Evolutionary conservation across 192 early-diverging fungal genomes (phyloP).

Genomic region (Ambispora gerdemannii): DNA sequence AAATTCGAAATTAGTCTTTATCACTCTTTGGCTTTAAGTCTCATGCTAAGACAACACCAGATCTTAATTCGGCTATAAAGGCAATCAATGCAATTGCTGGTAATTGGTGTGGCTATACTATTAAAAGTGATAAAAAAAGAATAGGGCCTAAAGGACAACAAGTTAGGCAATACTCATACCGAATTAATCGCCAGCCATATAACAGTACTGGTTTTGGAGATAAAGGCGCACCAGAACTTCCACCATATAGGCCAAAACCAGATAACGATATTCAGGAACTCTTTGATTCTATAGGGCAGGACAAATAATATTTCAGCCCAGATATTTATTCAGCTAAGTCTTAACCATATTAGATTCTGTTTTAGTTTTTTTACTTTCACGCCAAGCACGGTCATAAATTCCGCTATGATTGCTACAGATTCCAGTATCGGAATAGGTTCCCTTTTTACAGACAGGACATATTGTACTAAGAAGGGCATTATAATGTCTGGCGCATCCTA

Average conservation of each 20-base stretch:
- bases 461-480: too few species aligned
- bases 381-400: too few species aligned
- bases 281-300: neutral
- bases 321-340: constrained; percentile 6
- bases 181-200: neutral
- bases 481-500: neutral
- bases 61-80: constrained; percentile 3
- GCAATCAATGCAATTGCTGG: constrained; percentile 4
- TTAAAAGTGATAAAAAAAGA: neutral
- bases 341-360: neutral
- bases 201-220: neutral
- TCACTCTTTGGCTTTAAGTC: constrained; percentile 14
- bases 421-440: too few species aligned
- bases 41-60: neutral
- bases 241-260: neutral
- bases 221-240: neutral
- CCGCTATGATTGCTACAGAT: too few species aligned
- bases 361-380: too few species aligned
- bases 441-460: too few species aligned
- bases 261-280: neutral
- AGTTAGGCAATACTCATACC: neutral
- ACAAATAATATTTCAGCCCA: neutral
- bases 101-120: constrained; percentile 11
- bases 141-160: constrained; percentile 1
- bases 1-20: neutral